Base-by-base conservation (phyloP, 139 green algal genomes). In the Auxenochlorella protothecoides region DNA sequence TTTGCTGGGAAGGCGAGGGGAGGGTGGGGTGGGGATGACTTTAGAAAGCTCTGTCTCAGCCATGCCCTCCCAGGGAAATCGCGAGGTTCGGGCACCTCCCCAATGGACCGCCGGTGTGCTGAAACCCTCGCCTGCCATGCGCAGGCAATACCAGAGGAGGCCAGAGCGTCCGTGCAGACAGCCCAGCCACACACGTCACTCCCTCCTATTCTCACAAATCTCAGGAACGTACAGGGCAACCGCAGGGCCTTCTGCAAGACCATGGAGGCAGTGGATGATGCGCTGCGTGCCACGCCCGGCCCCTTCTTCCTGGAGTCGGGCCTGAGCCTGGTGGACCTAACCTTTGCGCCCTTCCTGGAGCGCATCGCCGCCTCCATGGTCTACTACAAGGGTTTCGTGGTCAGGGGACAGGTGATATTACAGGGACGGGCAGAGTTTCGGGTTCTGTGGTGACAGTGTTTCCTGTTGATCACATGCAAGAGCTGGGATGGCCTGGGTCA, bases 331-430 rank as follows among this genome's bases (percentile, higher is more conserved):
- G 83, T 91, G 44, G 91, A 97, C 85, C 81, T 90, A 60, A 76
- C 83, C 7, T 97, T 96, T 76, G 81, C 85, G 1, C 90, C 93
- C 57, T 96, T 97, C 82, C 81, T 99, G 71, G 94, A 99, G 86
- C 85, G 94, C 70, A 90, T 91, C 13, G 87, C 80, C 6, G 87
- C 87, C 12, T 85, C 72, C 60, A 81, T 96, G 8, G 72, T 81
- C 12, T 98, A 97, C 79, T 98, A 96, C 84, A 97, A 97, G 86
- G 93, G 90, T n/a, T 78, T 91, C 6, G 63, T 76, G 16, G 76
- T 96, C 68, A 72, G 89, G 13, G 84, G 80, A 15, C 64, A 76
- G 71, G 84, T 78, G 82, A 68, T 44, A 44, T 44, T 44, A 44
- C 27, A 44, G 27, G 1, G 27, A 44, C 27, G 27, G 27, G 27